A percentile compares a stretch with the other conserved stretches of the same genome.
phyloP scores from a whole-genome alignment of 202 grass and related monocot species.

The Setaria viridis region DNA sequence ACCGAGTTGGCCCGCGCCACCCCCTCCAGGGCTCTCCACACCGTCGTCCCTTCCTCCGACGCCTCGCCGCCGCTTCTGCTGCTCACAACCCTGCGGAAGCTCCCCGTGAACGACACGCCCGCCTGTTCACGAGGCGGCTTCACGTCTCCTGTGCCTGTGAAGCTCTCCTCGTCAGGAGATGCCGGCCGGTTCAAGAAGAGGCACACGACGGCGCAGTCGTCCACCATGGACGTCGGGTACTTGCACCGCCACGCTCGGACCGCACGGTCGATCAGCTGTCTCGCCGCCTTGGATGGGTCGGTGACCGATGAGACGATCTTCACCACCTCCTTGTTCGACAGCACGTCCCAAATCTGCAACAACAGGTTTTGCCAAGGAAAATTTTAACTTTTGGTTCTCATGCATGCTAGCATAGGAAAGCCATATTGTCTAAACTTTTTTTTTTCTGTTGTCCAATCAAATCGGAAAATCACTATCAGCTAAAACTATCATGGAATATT shows the following conservation, averaged over 20 bases:
- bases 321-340: constrained; percentile 82
- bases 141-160: neutral
- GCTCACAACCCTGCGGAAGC: constrained; percentile 54
- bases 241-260: constrained; percentile 71
- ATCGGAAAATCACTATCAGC: neutral
- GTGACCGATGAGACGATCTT: constrained; percentile 63
- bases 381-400: neutral
- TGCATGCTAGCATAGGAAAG: neutral
- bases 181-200: constrained; percentile 62
- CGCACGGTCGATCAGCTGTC: constrained; percentile 58
- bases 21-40: constrained; percentile 71
- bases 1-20: constrained; percentile 65
- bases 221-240: constrained; percentile 80
- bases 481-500: neutral
- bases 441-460: neutral
- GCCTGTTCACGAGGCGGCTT: neutral
- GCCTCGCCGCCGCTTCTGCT: neutral
- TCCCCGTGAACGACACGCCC: constrained; percentile 40
- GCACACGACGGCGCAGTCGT: constrained; percentile 84
- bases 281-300: constrained; percentile 63
- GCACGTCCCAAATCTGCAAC: constrained; percentile 84
- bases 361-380: too few species aligned
- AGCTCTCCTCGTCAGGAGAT: neutral
- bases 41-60: constrained; percentile 28
- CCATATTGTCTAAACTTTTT: too few species aligned